phyloP scores from a whole-genome alignment of 805 yeast species.

The Yamadazyma nakazawae region DNA sequence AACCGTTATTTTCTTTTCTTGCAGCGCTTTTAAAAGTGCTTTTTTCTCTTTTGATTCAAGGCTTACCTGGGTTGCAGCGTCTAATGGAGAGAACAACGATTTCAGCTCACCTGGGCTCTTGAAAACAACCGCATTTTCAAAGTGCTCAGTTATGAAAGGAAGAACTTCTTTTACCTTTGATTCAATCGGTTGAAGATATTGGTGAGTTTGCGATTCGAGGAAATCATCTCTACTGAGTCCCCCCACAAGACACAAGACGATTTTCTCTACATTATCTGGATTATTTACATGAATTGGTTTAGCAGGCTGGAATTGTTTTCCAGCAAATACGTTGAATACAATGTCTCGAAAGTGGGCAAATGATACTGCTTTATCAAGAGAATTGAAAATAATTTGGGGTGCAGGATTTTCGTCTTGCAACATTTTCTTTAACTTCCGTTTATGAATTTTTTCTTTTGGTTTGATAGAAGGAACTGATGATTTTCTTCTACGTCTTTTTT shows the following conservation, averaged over 20 bases:
- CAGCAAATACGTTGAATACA: background rate
- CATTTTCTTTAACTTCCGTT: constrained; percentile 8
- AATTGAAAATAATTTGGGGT: background rate
- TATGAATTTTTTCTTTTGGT: constrained; percentile 6
- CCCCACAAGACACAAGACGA: constrained; percentile 43
- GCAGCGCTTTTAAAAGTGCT: constrained; percentile 30
- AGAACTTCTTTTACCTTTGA: constrained; percentile 12
- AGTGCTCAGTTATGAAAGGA: constrained; percentile 36
- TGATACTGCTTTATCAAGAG: background rate
- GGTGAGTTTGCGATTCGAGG: background rate
- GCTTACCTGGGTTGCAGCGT: constrained; percentile 55
- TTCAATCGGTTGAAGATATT: background rate
- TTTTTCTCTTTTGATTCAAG: constrained; percentile 55
- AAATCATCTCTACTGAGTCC: constrained; percentile 42
- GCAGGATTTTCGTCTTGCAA: background rate
- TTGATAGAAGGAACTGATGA: background rate
- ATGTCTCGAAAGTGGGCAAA: background rate
- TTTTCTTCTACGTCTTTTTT: constrained; percentile 2
- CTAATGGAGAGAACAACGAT: constrained; percentile 50
- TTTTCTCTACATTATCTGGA: background rate
- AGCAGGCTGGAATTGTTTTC: background rate
- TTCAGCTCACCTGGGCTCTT: constrained; percentile 65
- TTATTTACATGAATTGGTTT: background rate
- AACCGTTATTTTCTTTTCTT: constrained; percentile 38
- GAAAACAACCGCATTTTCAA: constrained; percentile 46